phyloP scores from a whole-genome alignment of 2,329 filamentous ascomycete species.

The Diaporthe citriasiana region DNA sequence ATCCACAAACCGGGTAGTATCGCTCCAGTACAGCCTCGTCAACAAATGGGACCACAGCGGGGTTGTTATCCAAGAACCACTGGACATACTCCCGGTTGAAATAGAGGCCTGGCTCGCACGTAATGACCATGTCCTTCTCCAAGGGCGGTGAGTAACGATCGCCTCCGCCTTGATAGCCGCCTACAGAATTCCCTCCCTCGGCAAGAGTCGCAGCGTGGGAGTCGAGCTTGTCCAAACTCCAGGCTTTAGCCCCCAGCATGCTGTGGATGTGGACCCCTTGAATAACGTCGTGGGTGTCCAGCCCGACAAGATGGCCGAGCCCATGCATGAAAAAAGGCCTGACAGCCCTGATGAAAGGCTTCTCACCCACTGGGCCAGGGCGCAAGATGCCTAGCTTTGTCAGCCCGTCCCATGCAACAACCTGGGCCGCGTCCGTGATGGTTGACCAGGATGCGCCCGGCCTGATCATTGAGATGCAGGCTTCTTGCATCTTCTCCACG shows the following conservation, averaged over 20 bases:
- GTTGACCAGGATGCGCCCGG: conserved; percentile 80
- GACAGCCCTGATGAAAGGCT: conserved; percentile 67
- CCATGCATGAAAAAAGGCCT: conserved; percentile 83
- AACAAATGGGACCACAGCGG: conserved; percentile 73
- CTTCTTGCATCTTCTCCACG: conserved; percentile 84
- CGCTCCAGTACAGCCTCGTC: conserved; percentile 73
- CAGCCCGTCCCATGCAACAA: conserved; percentile 79
- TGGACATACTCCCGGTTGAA: conserved; percentile 74
- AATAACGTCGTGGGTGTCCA: conserved; percentile 48
- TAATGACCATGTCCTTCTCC: conserved; percentile 77
- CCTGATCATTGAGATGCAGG: conserved; percentile 77
- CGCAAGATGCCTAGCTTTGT: conserved; percentile 79
- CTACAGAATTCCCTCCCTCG: conserved; percentile 46
- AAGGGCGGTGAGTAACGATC: conserved; percentile 53
- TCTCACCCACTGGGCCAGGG: conserved; percentile 66
- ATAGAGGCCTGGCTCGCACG: conserved; percentile 81
- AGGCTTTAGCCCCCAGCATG: conserved; percentile 34
- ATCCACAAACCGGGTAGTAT: conserved; percentile 87
- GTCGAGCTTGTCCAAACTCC: conserved; percentile 49
- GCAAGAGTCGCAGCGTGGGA: conserved; percentile 44
- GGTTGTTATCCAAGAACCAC: conserved; percentile 71
- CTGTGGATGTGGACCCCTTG: conserved; percentile 32
- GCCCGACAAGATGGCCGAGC: conserved; percentile 76
- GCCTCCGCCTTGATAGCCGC: conserved; percentile 40
- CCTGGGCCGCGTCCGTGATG: conserved; percentile 80